These are phyloP conservation scores for Athelia sp. DNA, from an alignment of 1,284 basidiomycete genomes.

Conservation along the genomic window DNA sequence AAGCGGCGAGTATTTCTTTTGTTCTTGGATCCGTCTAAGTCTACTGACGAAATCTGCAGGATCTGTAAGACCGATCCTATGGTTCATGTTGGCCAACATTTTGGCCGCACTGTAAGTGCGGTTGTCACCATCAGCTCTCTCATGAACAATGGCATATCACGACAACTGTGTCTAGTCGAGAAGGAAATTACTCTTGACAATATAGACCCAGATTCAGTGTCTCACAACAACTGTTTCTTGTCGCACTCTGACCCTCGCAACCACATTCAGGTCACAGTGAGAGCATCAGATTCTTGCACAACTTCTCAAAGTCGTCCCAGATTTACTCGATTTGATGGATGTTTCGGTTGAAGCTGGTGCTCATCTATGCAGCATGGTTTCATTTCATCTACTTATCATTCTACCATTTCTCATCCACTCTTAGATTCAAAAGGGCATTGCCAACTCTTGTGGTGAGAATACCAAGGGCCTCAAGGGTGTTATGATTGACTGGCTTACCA, in stretches of 20 bases:
- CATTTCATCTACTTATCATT: not conserved
- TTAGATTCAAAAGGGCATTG: slow-evolving; percentile 10
- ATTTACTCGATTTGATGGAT: not conserved
- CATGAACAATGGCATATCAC: not conserved
- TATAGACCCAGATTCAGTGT: not conserved
- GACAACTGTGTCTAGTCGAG: too few species aligned
- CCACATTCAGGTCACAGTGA: not conserved
- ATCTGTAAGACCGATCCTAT: not conserved
- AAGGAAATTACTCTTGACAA: not conserved
- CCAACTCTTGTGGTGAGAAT: slow-evolving; percentile 8
- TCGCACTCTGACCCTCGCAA: not conserved
- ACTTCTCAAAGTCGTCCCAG: not conserved
- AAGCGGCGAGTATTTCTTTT: too few species aligned
- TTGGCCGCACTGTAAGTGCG: not conserved
- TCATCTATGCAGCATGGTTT: not conserved
- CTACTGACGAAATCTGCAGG: not conserved
- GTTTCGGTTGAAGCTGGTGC: not conserved
- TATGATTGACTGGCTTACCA: slow-evolving; percentile 9
- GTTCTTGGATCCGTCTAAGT: too few species aligned
- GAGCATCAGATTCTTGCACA: not conserved
- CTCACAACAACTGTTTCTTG: not conserved
- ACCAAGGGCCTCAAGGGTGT: slow-evolving; percentile 7
- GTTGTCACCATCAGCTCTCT: not conserved
- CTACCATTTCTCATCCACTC: not conserved
- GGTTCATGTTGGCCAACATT: not conserved